A percentile compares a stretch with the other conserved stretches of the same genome.
phyloP scores from a whole-genome alignment of 2,329 filamentous ascomycete genomes.

The Beauveria pseudobassiana region DNA sequence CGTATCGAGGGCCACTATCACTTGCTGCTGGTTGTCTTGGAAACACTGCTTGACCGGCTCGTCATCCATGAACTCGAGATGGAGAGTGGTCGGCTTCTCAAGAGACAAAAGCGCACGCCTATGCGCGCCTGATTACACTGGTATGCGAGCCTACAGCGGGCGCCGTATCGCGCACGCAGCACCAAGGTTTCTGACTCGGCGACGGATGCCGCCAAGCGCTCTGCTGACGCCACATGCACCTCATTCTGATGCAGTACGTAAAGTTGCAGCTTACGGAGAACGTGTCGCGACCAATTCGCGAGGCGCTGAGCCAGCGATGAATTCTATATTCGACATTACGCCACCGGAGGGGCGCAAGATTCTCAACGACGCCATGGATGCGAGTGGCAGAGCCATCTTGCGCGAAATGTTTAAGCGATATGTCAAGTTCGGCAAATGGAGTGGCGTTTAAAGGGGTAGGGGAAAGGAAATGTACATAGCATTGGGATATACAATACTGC shows the following conservation, averaged over 20 bases:
- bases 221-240: constrained; percentile 54
- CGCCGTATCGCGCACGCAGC: constrained; percentile 41
- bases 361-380: constrained; percentile 53
- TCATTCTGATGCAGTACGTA: constrained; percentile 51
- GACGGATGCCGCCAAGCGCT: constrained; percentile 52
- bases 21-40: constrained; percentile 45
- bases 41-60: constrained; percentile 48
- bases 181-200: constrained; percentile 47
- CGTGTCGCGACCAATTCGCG: constrained; percentile 42
- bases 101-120: constrained; percentile 40
- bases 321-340: constrained; percentile 52
- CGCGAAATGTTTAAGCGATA: constrained; percentile 52
- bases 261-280: constrained; percentile 51
- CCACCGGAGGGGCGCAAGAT: constrained; percentile 46
- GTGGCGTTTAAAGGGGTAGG: constrained; percentile 38
- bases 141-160: constrained; percentile 52
- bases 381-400: constrained; percentile 51
- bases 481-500: constrained; percentile 7
- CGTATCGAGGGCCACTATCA: constrained; percentile 57
- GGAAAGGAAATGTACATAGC: constrained; percentile 8
- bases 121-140: constrained; percentile 48
- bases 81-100: constrained; percentile 20
- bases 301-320: constrained; percentile 50
- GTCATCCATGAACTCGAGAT: constrained; percentile 27
- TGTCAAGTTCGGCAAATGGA: constrained; percentile 58